phyloP scores from a whole-genome alignment of 2,329 filamentous ascomycete genomes.

The Thelonectria olida region DNA sequence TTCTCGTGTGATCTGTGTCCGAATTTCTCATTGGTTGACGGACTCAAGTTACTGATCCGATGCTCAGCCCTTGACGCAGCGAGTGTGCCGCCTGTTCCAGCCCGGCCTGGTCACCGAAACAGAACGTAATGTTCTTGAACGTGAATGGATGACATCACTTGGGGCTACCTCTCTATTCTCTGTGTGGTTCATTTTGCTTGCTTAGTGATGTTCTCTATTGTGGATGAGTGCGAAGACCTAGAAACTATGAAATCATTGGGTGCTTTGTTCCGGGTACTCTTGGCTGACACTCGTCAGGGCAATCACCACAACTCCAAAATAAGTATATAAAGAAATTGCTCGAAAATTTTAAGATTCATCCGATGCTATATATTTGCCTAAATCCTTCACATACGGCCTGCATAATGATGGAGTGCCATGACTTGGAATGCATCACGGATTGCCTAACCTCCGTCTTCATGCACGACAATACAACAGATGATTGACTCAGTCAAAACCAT shows the following conservation, averaged over 20 bases:
- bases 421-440: too few relatives aligned
- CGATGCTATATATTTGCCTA: not conserved
- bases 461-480: too few relatives aligned
- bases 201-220: too few relatives aligned
- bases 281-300: constrained; percentile 19
- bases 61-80: not conserved
- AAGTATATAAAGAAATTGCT: not conserved
- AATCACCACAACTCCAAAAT: constrained; percentile 25
- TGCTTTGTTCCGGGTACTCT: not conserved
- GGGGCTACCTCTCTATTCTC: too few relatives aligned
- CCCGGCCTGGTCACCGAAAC: too few relatives aligned
- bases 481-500: constrained; percentile 22
- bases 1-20: not conserved
- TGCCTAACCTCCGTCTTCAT: too few relatives aligned
- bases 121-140: too few relatives aligned
- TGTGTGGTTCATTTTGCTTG: too few relatives aligned
- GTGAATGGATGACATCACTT: too few relatives aligned
- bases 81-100: not conserved
- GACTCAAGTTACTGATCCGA: not conserved
- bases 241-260: too few relatives aligned
- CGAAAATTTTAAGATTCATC: not conserved
- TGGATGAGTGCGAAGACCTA: too few relatives aligned
- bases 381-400: not conserved
- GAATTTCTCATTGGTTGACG: not conserved
- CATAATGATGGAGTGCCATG: too few relatives aligned